Evolutionary conservation across 176 grass and related monocot genomes (phyloP).

Genomic region (Paspalum vaginatum): DNA sequence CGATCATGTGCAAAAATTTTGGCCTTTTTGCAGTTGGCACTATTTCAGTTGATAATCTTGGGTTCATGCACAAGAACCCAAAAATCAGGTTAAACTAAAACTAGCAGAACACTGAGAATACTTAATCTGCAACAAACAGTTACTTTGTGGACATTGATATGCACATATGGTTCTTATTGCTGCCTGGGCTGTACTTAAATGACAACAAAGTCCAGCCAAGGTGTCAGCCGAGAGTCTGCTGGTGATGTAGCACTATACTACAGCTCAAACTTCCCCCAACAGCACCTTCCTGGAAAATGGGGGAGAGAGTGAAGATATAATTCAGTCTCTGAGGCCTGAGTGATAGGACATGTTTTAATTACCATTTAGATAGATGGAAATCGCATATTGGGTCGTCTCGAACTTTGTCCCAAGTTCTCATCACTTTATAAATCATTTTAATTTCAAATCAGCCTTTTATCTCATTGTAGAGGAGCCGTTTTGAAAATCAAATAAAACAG

Average conservation of each 20-base stretch:
- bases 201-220: not conserved
- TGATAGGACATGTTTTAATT: not conserved
- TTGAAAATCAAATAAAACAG: conserved; percentile 95
- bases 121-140: conserved; percentile 8
- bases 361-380: conserved; percentile 21
- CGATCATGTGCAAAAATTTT: conserved; percentile 8
- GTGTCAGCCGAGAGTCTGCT: not conserved
- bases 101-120: conserved; percentile 4
- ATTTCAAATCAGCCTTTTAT: conserved; percentile 6
- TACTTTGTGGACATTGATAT: not conserved
- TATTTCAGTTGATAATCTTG: conserved; percentile 11
- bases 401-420: conserved; percentile 6
- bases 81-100: conserved; percentile 27
- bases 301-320: not conserved
- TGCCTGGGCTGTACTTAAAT: conserved; percentile 22
- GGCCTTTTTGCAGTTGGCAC: not conserved
- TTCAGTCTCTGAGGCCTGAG: not conserved
- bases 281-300: not conserved
- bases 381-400: not conserved
- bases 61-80: not conserved
- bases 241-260: not conserved
- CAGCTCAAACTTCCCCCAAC: not conserved
- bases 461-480: conserved; percentile 75
- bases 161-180: conserved; percentile 1
- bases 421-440: not conserved